Conservation (phyloP, 441 rosid genomes). For the Rhodomyrtus psidioides region DNA sequence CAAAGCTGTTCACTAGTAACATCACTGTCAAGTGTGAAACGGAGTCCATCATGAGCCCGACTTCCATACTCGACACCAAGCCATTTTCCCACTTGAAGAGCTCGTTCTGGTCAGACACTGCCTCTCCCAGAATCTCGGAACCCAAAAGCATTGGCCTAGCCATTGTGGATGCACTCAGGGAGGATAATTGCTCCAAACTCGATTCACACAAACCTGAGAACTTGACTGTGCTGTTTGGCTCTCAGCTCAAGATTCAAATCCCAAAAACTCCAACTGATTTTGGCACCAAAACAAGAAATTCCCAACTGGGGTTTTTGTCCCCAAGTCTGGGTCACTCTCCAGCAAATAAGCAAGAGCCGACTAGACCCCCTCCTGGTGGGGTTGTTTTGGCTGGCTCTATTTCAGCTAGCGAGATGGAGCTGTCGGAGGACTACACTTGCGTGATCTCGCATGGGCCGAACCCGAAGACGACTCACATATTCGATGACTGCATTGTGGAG, state of each 20-base stretch:
- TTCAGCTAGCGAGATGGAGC: conserved; percentile 64
- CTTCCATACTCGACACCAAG: conserved; percentile 77
- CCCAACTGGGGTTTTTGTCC: conserved; percentile 28
- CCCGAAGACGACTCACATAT: conserved; percentile 81
- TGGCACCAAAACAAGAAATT: conserved; percentile 52
- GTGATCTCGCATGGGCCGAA: conserved; percentile 79
- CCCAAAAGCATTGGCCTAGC: conserved; percentile 60
- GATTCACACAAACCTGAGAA: conserved; percentile 35
- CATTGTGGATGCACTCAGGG: conserved; percentile 53
- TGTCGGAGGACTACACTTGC: conserved; percentile 92
- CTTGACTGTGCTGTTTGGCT: conserved; percentile 63
- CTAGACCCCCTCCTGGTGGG: neutral
- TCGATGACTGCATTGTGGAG: conserved; percentile 68
- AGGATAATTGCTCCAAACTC: conserved; percentile 21
- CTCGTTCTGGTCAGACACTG: conserved; percentile 49
- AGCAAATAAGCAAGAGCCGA: conserved; percentile 11
- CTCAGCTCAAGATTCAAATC: conserved; percentile 73
- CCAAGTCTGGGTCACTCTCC: conserved; percentile 18
- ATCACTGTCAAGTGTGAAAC: conserved; percentile 24
- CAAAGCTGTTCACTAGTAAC: conserved; percentile 55
- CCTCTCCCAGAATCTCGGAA: conserved; percentile 27
- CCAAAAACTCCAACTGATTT: conserved; percentile 55
- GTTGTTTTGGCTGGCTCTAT: conserved; percentile 32
- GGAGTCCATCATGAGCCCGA: conserved; percentile 59
- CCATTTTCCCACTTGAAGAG: conserved; percentile 55